Base-by-base conservation (phyloP, 306 rosid species). In the apple (Malus domestica) region DNA sequence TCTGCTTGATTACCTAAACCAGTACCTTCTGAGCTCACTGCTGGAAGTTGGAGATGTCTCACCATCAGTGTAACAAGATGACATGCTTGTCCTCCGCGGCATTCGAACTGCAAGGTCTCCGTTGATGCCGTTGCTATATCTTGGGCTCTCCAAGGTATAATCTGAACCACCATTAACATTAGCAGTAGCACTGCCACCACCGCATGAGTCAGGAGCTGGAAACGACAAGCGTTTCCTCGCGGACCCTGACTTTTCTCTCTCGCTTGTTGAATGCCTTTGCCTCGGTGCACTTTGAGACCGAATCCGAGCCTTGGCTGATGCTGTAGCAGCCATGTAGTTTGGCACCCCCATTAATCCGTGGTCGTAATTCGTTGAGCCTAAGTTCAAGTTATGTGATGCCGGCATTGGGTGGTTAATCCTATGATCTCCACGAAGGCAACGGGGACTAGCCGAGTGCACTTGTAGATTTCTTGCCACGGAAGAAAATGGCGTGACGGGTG, bases 271-370 rank as follows among this genome's bases (percentile, higher is more conserved):
- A 67, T 54, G 74, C 77, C 89, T 81, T 69, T 88, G 89, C 76
- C 71, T 85, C 2, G 91, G 89, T 3, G 82, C 85, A 23, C 92
- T 86, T 4, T 64, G 82, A 14, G 92, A 84, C 62, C 91, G 80
- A 64, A 62, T 16, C 68, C 92, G 80, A 16, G 89, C 89, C 74
- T 67, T 80, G 32, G 87, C 85, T 18, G 92, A 88, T 16, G 85
- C 89, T 49, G 92, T 88, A 27, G 87, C 77, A 20, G 86, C 83
- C 89, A 86, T 88, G 84, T 88, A 86, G 72, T 82, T 88, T 11
- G 86, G 87, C 58, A 74, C 78, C 45, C 55, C 54, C 67, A 58
- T 14, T 5, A n/a, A n/a, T n/a, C 14, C 67, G 4, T 57, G 66
- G 42, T 23, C 38, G 27, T 35, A 35, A 66, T 66, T 18, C 2